A percentile compares a stretch with the other conserved stretches of the same genome.
Conservation (phyloP, 2,329 filamentous ascomycete genomes). For the Aspergillus floridensis region DNA sequence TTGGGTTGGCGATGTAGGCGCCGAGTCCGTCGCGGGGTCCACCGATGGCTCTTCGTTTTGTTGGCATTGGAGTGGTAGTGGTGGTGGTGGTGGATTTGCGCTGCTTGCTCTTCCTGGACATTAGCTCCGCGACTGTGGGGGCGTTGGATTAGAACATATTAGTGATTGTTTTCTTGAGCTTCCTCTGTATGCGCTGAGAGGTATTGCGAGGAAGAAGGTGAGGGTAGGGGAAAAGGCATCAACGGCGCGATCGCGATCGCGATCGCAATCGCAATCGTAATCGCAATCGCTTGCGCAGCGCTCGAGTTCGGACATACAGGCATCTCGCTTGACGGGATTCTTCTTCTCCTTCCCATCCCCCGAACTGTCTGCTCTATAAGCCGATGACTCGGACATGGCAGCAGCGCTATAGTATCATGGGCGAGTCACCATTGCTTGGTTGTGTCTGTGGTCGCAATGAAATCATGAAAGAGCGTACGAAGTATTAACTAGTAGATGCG, state of each 20-base stretch:
- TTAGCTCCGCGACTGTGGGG: conserved; percentile 53
- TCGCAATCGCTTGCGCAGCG: too few relatives aligned
- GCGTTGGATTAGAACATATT: not conserved
- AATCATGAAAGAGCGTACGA: too few relatives aligned
- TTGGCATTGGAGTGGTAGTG: not conserved
- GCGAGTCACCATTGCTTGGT: too few relatives aligned
- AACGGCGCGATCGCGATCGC: not conserved
- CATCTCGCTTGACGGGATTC: conserved; percentile 35
- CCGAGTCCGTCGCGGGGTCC: conserved; percentile 61
- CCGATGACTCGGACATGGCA: not conserved
- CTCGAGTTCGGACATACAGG: conserved; percentile 27
- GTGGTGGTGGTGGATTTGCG: conserved; percentile 20
- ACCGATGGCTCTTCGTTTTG: conserved; percentile 34
- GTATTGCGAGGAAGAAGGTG: not conserved
- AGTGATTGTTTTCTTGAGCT: too few relatives aligned
- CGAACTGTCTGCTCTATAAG: not conserved
- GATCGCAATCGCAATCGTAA: too few relatives aligned
- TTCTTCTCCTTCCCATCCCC: not conserved
- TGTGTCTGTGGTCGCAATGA: too few relatives aligned
- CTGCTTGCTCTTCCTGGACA: conserved; percentile 51
- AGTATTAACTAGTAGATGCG: conserved; percentile 3
- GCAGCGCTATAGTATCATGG: not conserved
- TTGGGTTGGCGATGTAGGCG: conserved; percentile 64
- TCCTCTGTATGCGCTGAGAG: too few relatives aligned
- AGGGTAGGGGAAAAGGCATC: not conserved